These are phyloP conservation scores for Fusarium succisae DNA, from an alignment of 2,329 filamentous ascomycete species.

Conservation along the genomic window DNA sequence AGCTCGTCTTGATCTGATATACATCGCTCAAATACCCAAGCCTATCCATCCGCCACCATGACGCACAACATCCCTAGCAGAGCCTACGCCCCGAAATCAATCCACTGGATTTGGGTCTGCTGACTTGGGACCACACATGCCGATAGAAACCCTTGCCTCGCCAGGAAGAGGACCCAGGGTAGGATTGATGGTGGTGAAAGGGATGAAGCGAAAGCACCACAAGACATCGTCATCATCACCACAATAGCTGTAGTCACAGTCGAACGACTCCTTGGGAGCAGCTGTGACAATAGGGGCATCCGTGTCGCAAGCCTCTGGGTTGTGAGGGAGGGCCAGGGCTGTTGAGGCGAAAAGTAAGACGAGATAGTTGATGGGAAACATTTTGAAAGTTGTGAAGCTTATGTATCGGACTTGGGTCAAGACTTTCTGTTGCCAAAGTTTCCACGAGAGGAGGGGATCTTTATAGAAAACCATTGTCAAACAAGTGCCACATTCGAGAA, in stretches of 20 bases:
- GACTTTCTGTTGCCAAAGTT: neutral
- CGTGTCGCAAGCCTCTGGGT: neutral
- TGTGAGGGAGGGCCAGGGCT: slow-evolving; percentile 9
- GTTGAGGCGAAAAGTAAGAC: slow-evolving; percentile 9
- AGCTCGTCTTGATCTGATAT: neutral
- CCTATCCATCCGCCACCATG: neutral
- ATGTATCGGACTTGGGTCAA: neutral
- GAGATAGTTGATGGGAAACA: slow-evolving; percentile 12
- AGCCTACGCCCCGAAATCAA: neutral
- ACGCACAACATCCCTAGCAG: neutral
- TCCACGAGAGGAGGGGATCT: neutral
- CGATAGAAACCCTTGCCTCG: slow-evolving; percentile 48
- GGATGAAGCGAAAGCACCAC: slow-evolving; percentile 53
- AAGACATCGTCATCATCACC: slow-evolving; percentile 45
- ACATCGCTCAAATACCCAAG: neutral
- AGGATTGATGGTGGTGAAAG: slow-evolving; percentile 49
- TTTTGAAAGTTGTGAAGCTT: neutral
- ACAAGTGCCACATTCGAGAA: slow-evolving; percentile 11
- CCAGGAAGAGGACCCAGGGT: slow-evolving; percentile 49
- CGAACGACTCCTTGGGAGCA: slow-evolving; percentile 21
- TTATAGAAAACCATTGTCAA: neutral
- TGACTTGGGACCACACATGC: slow-evolving; percentile 39
- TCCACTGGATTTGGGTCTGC: neutral
- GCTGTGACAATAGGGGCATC: slow-evolving; percentile 8
- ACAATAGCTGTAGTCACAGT: slow-evolving; percentile 51